phyloP scores from a whole-genome alignment of 2,329 filamentous ascomycete genomes.

The Xylaria arbuscula region DNA sequence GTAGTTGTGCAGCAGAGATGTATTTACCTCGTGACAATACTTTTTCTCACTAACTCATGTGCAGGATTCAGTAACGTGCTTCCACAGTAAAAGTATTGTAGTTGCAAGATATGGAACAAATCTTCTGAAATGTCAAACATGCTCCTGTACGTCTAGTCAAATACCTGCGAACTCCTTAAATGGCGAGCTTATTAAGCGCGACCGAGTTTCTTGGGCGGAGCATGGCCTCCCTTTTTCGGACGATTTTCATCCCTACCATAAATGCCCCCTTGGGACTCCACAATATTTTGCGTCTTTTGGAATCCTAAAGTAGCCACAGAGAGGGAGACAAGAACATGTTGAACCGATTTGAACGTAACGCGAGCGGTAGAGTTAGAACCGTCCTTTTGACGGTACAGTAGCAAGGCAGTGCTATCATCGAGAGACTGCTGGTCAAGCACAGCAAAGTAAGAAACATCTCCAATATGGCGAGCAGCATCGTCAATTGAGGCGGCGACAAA shows the following conservation, averaged over 20 bases:
- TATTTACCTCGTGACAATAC: no score
- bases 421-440: conserved; percentile 19
- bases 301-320: conserved; percentile 17
- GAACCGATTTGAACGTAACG: conserved; percentile 23
- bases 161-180: no score
- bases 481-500: conserved; percentile 19
- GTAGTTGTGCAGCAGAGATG: no score
- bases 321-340: conserved; percentile 17
- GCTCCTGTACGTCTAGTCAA: no score
- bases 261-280: conserved; percentile 13
- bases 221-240: conserved; percentile 3
- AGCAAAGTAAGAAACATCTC: conserved; percentile 11
- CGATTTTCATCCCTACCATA: conserved; percentile 7
- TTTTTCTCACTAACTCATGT: no score
- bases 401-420: conserved; percentile 5
- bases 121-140: no score
- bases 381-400: conserved; percentile 8
- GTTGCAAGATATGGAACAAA: no score
- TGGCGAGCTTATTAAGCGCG: not conserved
- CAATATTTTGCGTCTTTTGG: conserved; percentile 14
- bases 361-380: conserved; percentile 13
- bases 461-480: conserved; percentile 13
- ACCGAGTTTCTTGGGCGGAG: conserved; percentile 31
- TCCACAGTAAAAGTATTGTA: no score
- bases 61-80: no score